Evolutionary conservation across 225 moss, liverwort and hornwort genomes (phyloP), one percentile per base, ranked within the genome.

Genomic region (Antitrichia curtipendula): DNA sequence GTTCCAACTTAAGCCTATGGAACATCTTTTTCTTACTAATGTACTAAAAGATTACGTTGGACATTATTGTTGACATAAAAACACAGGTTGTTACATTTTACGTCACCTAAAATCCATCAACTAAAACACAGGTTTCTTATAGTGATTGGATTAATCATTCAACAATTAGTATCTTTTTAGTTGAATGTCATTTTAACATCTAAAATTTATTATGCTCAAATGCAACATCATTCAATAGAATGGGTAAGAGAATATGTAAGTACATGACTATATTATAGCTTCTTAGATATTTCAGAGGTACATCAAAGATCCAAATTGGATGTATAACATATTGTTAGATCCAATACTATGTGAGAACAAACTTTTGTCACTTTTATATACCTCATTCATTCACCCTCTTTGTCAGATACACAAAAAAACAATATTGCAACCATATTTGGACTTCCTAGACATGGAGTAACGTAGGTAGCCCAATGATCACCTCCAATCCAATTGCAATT

Each of bases 231-330:
- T 4, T 69, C 14, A 69, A 14, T 40, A 40, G 14, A 40, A 40
- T 69, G 13, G 0, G 3, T 0, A 5, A n/a, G 17, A n/a, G 2
- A n/a, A n/a, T 22, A 38, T 0, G 1, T 14, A 24, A 25, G 3
- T 13, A 24, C 0, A 0, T 69, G 8, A 25, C 24, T 0, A 41
- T 14, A 69, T 0, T 13, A 8, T 25, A 25, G 12, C 25, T 41
- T 41, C 1, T 41, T 40, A 14, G 15, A 70, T 70, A 8, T 69
- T 8, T 70, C 4, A 3, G 0, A 70, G 41, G 41, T 70, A 8
- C 41, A 70, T 14, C 8, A 25, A 25, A 15, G 14, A 40, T 70
- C 5, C 6, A 40, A 41, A 41, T 70, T 41, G 2, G 41, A 1
- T 7, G 2, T 12, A 23, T 22, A 2, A n/a, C 0, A 0, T n/a